Percentiles rank a stretch among this genome's conserved stretches.
Evolutionary conservation across 768 basidiomycete genomes (phyloP).

Genomic region (Ramaria rubella): DNA sequence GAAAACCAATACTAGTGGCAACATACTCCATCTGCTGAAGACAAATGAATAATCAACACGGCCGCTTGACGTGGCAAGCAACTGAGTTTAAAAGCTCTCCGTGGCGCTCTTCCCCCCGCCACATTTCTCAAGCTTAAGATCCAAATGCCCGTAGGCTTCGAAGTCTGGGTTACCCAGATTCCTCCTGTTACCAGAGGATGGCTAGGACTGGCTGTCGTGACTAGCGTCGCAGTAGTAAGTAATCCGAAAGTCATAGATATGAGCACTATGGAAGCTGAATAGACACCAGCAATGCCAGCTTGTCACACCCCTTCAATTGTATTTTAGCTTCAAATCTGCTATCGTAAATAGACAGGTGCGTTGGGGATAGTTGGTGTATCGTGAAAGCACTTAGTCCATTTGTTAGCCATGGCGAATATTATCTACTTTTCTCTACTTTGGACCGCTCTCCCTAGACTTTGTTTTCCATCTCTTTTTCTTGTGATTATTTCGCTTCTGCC

Average conservation of each 20-base stretch:
- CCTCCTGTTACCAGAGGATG: slow-evolving; percentile 87
- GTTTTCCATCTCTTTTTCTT: slow-evolving; percentile 99
- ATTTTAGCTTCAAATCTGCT: slow-evolving; percentile 83
- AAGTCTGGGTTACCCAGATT: slow-evolving; percentile 87
- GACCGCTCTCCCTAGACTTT: slow-evolving; percentile 86
- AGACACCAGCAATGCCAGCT: slow-evolving; percentile 78
- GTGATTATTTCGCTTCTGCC: slow-evolving; percentile 41
- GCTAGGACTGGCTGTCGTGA: slow-evolving; percentile 71
- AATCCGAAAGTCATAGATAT: slow-evolving; percentile 1
- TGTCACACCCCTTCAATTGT: slow-evolving; percentile 85
- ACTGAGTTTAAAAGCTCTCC: too few relatives aligned
- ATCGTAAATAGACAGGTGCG: slow-evolving; percentile 76
- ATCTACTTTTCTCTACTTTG: slow-evolving; percentile 96
- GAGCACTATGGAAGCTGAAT: background rate
- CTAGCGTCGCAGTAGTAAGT: slow-evolving; percentile 83
- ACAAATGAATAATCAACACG: too few relatives aligned
- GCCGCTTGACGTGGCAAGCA: too few relatives aligned
- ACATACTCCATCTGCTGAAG: too few relatives aligned
- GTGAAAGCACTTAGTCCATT: slow-evolving; percentile 7
- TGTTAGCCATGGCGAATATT: slow-evolving; percentile 76
- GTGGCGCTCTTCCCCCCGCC: background rate
- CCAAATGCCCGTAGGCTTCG: slow-evolving; percentile 73
- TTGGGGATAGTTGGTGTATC: slow-evolving; percentile 6
- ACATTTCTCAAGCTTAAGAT: background rate
- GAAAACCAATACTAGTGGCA: too few relatives aligned